Base-by-base conservation (phyloP, 805 yeast genomes). In the Sugiyamaella americana region DNA sequence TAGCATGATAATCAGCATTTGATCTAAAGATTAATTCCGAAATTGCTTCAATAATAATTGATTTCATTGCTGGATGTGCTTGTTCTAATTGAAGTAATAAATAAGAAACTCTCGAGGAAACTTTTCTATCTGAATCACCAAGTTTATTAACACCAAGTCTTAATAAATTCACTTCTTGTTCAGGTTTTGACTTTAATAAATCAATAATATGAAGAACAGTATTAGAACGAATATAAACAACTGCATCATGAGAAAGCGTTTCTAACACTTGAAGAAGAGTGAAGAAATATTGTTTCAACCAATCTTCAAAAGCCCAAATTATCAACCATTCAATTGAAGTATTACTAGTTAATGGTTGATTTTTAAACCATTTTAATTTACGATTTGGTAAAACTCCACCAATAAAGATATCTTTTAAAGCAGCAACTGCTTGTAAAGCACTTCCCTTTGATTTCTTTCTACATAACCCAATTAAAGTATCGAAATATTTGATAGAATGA, bases 41-140 rank as follows among this genome's bases (percentile, higher is more conserved):
- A 34, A 91, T 83, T 3, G 93, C 72, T 51, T 87, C 87, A 36
- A 83, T 76, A 35, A 93, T 73, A 48, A 91, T 79, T 44, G 77
- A 69, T 65, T 88, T 91, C 98, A 93, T 93, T 42, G 93, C 93
- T 17, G 98, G 98, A 64, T 93, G 98, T 3, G 81, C 83, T 64
- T 87, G 95, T 63, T 93, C 85, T 37, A 88, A 67, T 57, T 83
- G 82, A 53, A 89, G 72, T 40, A 93, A 68, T 53, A 82, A 80
- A 63, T 78, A 87, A 3, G 97, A 88, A 1, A 95, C 79, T 60
- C 86, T 86, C 0, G 98, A 84, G 1, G 94, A 79, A 3, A 93
- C 96, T 62, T 87, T 87, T 52, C 86, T 84, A 52, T 91, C 96
- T 38, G 77, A 76, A 62, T 93, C 98, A 67, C 98, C 98, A 32